Evolutionary conservation across 2,329 filamentous ascomycete species (phyloP), one percentile per base, ranked within the genome.

Genomic region (Aspergillus transmontanensis): DNA sequence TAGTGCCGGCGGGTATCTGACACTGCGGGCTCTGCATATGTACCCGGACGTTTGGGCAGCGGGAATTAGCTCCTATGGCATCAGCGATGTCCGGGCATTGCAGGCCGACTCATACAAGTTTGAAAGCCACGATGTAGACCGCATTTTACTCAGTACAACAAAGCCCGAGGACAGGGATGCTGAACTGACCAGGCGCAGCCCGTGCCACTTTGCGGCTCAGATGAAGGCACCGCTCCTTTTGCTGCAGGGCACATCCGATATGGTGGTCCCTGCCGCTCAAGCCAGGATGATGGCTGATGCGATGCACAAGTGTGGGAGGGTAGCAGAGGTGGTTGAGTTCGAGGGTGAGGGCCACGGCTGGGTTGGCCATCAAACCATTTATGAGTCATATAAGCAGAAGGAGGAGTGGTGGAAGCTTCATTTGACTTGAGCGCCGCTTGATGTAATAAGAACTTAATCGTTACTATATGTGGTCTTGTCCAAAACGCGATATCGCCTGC

Each of bases 241-340:
- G n/a, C 67, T 89, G 6, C 84, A 88, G 26, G 87, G 87, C 0
- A 79, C 79, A 2, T 75, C 75, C 4, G 87, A 89, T 67, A 82
- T 81, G 46, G 81, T 89, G 1, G 87, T 89, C 19, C 87, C 86
- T 0, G 71, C 85, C n/a, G 78, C 81, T 19, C 87, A 90, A 70
- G 84, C 84, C 3, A 75, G 80, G 36, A 79, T 83, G 58, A 85
- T 89, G 72, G 80, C 83, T 11, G 72, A 75, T 46, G 78, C 79
- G n/a, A 76, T 86, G 26, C 72, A 72, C 58, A 67, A 71, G 11
- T 76, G 74, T 2, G 82, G 80, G 0, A 77, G 79, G 1, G 74
- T 83, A 30, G 83, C 85, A 5, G 77, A 79, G 61, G 71, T 86
- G 4, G 76, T 85, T 19, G 76, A 84, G 32, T 81, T 82, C 36